phyloP scores from a whole-genome alignment of 140 eudicot species.

The Oenanthe javanica region DNA sequence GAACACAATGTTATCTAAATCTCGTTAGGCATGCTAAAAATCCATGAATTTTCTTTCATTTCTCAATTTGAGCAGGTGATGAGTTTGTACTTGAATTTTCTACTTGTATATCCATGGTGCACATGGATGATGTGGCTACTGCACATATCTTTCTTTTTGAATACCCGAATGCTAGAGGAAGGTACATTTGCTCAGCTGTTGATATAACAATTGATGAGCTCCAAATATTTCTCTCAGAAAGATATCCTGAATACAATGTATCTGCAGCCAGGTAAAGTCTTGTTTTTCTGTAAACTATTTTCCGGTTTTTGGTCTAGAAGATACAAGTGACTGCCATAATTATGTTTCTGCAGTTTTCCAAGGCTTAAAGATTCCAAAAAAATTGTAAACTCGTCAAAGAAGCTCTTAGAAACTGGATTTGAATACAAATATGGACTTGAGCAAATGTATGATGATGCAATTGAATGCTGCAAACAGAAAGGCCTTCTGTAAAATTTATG shows the following conservation, averaged over 20 bases:
- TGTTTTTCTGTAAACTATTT: not conserved
- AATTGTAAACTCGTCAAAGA: constrained; percentile 15
- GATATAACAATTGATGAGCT: constrained; percentile 28
- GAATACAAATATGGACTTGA: constrained; percentile 24
- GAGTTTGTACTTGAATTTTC: constrained; percentile 1
- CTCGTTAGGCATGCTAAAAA: not conserved
- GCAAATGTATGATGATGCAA: constrained; percentile 28
- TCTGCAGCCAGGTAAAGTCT: constrained; percentile 32
- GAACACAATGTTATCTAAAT: not conserved
- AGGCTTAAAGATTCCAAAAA: not conserved
- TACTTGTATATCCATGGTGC: constrained; percentile 21
- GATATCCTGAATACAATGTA: constrained; percentile 34
- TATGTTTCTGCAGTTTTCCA: not conserved
- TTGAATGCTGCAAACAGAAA: constrained; percentile 3
- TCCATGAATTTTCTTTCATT: not conserved
- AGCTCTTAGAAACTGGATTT: constrained; percentile 32
- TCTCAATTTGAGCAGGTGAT: constrained; percentile 18
- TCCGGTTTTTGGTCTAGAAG: not conserved
- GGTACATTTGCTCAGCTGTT: constrained; percentile 41
- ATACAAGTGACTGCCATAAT: not conserved
- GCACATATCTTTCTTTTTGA: constrained; percentile 52
- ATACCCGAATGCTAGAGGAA: constrained; percentile 39
- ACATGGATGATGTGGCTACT: constrained; percentile 49
- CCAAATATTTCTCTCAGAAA: constrained; percentile 27
- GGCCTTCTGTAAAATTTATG: not conserved